Evolutionary conservation across 163 green algal species (phyloP), one percentile per base, ranked within the genome.

Genomic region (Coccomyxa subellipsoidea): DNA sequence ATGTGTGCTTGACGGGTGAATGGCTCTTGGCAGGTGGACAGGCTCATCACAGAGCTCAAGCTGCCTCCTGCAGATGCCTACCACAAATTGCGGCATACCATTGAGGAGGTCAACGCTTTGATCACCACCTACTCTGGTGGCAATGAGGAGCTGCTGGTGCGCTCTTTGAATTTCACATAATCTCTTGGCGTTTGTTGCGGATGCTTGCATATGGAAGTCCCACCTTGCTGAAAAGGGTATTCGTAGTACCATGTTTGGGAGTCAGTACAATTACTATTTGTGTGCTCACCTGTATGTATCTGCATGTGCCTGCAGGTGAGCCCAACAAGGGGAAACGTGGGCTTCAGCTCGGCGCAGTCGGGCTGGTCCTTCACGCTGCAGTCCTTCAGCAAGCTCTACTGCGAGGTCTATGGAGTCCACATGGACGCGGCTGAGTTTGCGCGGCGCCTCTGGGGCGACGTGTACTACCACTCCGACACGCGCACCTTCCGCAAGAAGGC

Each of bases 31-130:
- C 84, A 96, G 93, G 86, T 99, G 38, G 97, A 99, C 89, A 88
- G 97, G 1, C 91, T 99, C n/a, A 98, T 99, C 78, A 95, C 92
- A 18, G 97, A 99, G 91, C 94, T 99, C 18, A 99, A 99, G 89
- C 91, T 99, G 70, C 97, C 97, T 0, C 97, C 97, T 2, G 85
- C 87, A 12, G 97, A 99, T 83, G 97, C 97, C 1, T 99, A 99
- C 88, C 91, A 97, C 92, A 99, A 99, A 90, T 85, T 99, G 78
- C 87, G 91, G 35, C 95, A 99, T 92, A 98, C 93, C 36, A 95
- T 99, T 29, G 92, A 99, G 85, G 97, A 99, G 84, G 92, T 98
- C 77, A 98, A 97, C 83, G 81, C 87, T 0, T 80, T 94, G 34
- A 89, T 98, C 66, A 82, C 83, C 9, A 80, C 69, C 9, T 84